These are phyloP conservation scores for Mucor mucedo DNA, from an alignment of 371 early-diverging fungal species.

Conservation along the genomic window DNA sequence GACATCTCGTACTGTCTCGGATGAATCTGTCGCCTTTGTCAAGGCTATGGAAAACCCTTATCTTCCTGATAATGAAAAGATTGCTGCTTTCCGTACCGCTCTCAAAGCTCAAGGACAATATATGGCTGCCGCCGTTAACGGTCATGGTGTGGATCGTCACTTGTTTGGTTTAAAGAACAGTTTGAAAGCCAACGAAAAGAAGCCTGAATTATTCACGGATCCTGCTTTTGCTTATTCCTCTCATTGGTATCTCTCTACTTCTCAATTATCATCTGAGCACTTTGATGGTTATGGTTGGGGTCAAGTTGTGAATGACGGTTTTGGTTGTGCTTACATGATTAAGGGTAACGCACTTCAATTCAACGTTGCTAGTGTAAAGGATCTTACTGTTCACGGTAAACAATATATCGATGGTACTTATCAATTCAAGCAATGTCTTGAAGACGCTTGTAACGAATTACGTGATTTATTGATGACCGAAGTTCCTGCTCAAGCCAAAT, in stretches of 20 bases:
- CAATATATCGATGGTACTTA: slow-evolving; percentile 49
- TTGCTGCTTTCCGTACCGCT: slow-evolving; percentile 74
- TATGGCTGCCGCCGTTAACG: slow-evolving; percentile 83
- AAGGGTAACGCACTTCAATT: slow-evolving; percentile 83
- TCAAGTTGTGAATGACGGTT: slow-evolving; percentile 95
- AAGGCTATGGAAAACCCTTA: slow-evolving; percentile 82
- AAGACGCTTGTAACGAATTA: slow-evolving; percentile 78
- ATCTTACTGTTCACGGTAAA: slow-evolving; percentile 53
- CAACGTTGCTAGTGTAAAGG: slow-evolving; percentile 77
- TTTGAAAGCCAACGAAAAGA: slow-evolving; percentile 71
- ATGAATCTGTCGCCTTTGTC: slow-evolving; percentile 83
- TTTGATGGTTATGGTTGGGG: slow-evolving; percentile 96
- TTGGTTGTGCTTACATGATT: slow-evolving; percentile 94
- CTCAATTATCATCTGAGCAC: slow-evolving; percentile 89
- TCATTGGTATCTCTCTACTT: slow-evolving; percentile 94
- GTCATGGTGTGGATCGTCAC: slow-evolving; percentile 91
- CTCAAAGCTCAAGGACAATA: slow-evolving; percentile 78
- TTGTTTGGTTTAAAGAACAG: slow-evolving; percentile 70
- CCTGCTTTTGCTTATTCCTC: slow-evolving; percentile 80
- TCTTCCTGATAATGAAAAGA: slow-evolving; percentile 60
- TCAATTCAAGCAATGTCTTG: slow-evolving; percentile 62
- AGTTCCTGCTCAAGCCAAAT: slow-evolving; percentile 51
- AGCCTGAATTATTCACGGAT: slow-evolving; percentile 86
- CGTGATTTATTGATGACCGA: slow-evolving; percentile 64
- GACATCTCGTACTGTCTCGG: slow-evolving; percentile 84